Evolutionary conservation across 179 eudicot species (phyloP).

Genomic region (Pouteria campechiana): DNA sequence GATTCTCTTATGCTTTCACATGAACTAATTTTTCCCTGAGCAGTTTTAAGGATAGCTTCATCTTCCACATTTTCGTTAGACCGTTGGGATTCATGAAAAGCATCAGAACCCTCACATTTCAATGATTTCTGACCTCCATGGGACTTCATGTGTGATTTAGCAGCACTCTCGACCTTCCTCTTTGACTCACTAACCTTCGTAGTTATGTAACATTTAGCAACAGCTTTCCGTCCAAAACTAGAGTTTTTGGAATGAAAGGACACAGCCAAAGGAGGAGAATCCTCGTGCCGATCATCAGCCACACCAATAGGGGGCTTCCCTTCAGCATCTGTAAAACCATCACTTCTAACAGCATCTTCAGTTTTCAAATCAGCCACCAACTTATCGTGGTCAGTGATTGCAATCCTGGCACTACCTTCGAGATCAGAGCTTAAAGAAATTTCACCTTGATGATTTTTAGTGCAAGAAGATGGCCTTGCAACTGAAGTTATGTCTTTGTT

Average conservation of each 20-base stretch:
- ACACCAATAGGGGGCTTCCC: conserved; percentile 5
- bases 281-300: conserved; percentile 5
- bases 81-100: background rate
- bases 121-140: too few relatives aligned
- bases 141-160: background rate
- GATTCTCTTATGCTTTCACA: background rate
- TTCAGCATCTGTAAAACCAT: conserved; percentile 12
- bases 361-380: too few relatives aligned
- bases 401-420: conserved; percentile 4
- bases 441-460: conserved; percentile 1
- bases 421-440: background rate
- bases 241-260: conserved; percentile 13
- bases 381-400: too few relatives aligned
- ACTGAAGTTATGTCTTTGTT: conserved; percentile 4
- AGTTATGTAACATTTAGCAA: conserved; percentile 30
- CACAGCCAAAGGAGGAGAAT: conserved; percentile 3
- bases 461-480: conserved; percentile 1
- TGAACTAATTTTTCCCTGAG: background rate
- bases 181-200: conserved; percentile 30
- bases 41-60: background rate
- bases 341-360: conserved; percentile 11
- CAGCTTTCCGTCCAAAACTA: conserved; percentile 23
- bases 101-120: too few relatives aligned
- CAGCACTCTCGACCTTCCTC: conserved; percentile 24
- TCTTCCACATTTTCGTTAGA: background rate